Conservation (phyloP, 805 yeast species). For the Candida xyloterini region DNA sequence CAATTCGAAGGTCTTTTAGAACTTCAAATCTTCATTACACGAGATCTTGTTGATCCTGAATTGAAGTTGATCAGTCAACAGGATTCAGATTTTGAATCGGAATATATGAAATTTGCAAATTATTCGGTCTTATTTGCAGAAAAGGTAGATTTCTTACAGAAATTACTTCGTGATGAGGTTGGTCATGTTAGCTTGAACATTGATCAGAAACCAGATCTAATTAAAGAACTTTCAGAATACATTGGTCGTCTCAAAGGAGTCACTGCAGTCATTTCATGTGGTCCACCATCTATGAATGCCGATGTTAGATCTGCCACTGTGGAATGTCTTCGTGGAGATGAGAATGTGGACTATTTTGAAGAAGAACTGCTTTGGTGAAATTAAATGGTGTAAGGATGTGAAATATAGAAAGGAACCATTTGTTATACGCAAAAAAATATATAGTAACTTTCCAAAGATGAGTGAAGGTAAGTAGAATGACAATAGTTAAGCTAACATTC, state of each 20-base stretch:
- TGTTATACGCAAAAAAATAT: constrained; percentile 1
- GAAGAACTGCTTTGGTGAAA: constrained; percentile 37
- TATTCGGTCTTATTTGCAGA: constrained; percentile 12
- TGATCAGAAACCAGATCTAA: constrained; percentile 26
- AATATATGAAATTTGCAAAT: background rate
- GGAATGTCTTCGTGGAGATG: constrained; percentile 25
- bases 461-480: constrained; percentile 17
- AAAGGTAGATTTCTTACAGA: constrained; percentile 15
- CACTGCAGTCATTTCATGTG: constrained; percentile 37
- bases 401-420: background rate
- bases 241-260: constrained; percentile 22
- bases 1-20: constrained; percentile 26
- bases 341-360: constrained; percentile 36
- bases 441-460: constrained; percentile 1
- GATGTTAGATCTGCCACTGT: constrained; percentile 35
- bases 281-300: constrained; percentile 33
- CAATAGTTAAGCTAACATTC: constrained; percentile 1
- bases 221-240: constrained; percentile 19
- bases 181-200: constrained; percentile 23
- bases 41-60: constrained; percentile 21
- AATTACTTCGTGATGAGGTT: constrained; percentile 18
- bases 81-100: background rate
- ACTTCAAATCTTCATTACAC: constrained; percentile 30
- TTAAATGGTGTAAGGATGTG: constrained; percentile 8
- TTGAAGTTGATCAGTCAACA: constrained; percentile 8